Base-by-base conservation (phyloP, 2,329 filamentous ascomycete genomes). In the Mycosphaerelloides madeirae region DNA sequence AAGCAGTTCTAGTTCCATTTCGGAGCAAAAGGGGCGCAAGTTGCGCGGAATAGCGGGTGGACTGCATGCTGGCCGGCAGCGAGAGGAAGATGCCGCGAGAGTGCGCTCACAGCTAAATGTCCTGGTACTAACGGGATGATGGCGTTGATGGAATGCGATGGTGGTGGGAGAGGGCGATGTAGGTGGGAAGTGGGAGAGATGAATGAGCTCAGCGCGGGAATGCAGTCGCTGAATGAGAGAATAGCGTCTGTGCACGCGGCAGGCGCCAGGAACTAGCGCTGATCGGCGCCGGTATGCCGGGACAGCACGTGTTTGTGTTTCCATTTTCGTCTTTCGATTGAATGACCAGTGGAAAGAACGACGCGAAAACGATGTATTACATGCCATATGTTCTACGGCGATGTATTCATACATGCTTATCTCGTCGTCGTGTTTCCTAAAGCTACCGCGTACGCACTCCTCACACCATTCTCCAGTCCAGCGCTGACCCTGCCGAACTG, bases 21-120 rank as follows among this genome's bases (percentile, higher is more conserved):
- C 71, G 65, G 45, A 74, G 66, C 44, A 75, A 63, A 46, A 72
- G 62, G 52, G 72, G 72, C 50, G 71, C 68, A 54, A 72, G 65
- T 54, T 69, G 63, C 37, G 67, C 61, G 45, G 69, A 67, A 50
- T 65, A 62, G 57, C 68, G 67, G 55, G 66, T 45, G 43, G 48
- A 68, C 53, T 71, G 70, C 71, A 75, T 74, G 60, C 61, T 58
- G 60, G 58, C 58, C 60, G 54, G 57, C 54, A 52, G 47, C 41
- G 45, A 35, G 41, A 19, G 36, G 39, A n/a, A 37, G 43, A 28
- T 34, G 40, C 38, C 14, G 35, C 32, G 39, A 41, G 43, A 33
- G 29, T 33, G 39, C 38, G 34, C 37, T 36, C 43, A 41, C 43
- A 34, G 36, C 43, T 18, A 28, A 13, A 34, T 15, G 28, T 28